phyloP scores from a whole-genome alignment of 371 early-diverging fungal species.

The Mortierella sp. region DNA sequence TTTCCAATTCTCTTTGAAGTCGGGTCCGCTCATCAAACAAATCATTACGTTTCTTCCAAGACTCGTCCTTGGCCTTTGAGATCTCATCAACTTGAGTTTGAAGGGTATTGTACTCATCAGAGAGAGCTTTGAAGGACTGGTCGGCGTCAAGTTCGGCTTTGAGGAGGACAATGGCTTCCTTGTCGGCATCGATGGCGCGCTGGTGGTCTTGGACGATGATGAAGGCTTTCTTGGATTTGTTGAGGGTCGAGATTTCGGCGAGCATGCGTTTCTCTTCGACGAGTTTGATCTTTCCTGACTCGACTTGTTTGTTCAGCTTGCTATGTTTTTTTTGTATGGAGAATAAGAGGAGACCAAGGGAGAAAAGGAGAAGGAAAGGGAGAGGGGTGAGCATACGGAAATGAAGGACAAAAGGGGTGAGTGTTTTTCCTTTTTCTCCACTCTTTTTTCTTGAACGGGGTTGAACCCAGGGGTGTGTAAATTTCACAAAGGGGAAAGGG shows the following conservation, averaged over 20 bases:
- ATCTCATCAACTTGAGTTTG: conserved; percentile 79
- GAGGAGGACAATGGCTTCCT: conserved; percentile 73
- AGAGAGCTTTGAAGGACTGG: conserved; percentile 72
- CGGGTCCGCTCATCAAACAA: conserved; percentile 84
- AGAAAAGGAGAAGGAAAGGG: not conserved
- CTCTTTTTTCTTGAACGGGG: not conserved
- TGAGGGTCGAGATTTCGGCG: conserved; percentile 85
- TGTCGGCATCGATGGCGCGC: conserved; percentile 80
- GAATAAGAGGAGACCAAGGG: not conserved
- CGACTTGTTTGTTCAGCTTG: conserved; percentile 84
- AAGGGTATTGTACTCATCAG: conserved; percentile 76
- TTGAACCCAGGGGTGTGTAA: not conserved
- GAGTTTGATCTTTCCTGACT: conserved; percentile 81
- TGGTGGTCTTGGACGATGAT: conserved; percentile 80
- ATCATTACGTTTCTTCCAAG: conserved; percentile 74
- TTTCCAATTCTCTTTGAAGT: conserved; percentile 82
- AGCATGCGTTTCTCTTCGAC: conserved; percentile 92
- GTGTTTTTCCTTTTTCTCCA: not conserved
- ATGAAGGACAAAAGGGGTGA: not conserved
- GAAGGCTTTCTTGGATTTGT: conserved; percentile 83
- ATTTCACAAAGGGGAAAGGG: not conserved
- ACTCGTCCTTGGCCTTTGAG: conserved; percentile 71
- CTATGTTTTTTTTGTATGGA: conserved; percentile 49
- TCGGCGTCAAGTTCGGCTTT: conserved; percentile 78
- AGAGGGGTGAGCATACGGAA: not conserved